A percentile compares a stretch with the other conserved stretches of the same genome.
phyloP scores from a whole-genome alignment of 1,284 basidiomycete genomes.

The Nidula niveotomentosa region DNA sequence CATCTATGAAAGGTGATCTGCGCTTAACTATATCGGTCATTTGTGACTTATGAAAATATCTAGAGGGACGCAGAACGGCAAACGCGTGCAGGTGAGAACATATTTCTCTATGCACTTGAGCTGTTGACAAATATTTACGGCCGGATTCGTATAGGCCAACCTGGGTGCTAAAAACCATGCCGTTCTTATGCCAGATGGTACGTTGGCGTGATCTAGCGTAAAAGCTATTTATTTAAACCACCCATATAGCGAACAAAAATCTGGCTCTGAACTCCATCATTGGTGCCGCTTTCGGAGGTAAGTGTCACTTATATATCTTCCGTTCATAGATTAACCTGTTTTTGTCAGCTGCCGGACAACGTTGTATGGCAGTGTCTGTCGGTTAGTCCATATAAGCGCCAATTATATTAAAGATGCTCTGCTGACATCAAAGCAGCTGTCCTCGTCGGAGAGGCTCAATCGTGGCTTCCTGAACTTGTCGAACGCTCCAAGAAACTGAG shows the following conservation, averaged over 20 bases:
- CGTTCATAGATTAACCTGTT: conserved; percentile 23
- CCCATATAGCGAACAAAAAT: conserved; percentile 83
- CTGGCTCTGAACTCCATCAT: conserved; percentile 91
- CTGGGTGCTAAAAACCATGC: conserved; percentile 98
- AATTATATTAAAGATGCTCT: no score
- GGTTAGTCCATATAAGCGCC: conserved; percentile 37
- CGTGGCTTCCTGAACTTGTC: conserved; percentile 87
- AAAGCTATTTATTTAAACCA: conserved; percentile 3
- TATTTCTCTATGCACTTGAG: background rate
- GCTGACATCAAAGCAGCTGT: conserved; percentile 44
- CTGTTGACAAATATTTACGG: background rate
- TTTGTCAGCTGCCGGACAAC: conserved; percentile 85
- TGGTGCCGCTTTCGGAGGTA: conserved; percentile 94
- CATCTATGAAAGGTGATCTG: conserved; percentile 79
- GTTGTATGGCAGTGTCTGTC: conserved; percentile 95
- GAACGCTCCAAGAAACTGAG: conserved; percentile 83
- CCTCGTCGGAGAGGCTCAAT: conserved; percentile 81
- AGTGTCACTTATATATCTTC: conserved; percentile 23
- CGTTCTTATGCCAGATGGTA: conserved; percentile 93
- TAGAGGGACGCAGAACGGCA: conserved; percentile 84
- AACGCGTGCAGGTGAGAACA: conserved; percentile 77
- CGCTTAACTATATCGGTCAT: background rate
- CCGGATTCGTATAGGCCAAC: conserved; percentile 59
- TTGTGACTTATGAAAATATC: background rate
- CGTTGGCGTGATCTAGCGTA: background rate